Percentiles rank a stretch among this genome's conserved stretches.
These are phyloP conservation scores for Boletus edulis DNA, from an alignment of 768 basidiomycete species.

Conservation along the genomic window DNA sequence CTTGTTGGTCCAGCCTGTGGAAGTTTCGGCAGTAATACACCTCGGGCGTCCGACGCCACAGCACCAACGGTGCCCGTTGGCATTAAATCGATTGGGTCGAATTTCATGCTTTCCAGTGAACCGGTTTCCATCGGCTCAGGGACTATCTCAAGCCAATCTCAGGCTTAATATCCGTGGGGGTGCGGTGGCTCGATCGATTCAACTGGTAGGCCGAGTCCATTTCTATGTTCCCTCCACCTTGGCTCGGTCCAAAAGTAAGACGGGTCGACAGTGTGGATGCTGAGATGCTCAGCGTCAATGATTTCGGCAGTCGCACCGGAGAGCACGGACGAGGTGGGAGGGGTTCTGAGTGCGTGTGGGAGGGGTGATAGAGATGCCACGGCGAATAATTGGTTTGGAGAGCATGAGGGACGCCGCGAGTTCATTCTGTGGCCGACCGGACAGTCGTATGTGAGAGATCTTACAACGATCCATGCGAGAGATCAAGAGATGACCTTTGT, in stretches of 20 bases:
- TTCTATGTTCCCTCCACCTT: slow-evolving; percentile 68
- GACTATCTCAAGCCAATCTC: slow-evolving; percentile 1
- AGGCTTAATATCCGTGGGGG: slow-evolving; percentile 7
- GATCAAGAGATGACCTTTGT: slow-evolving; percentile 60
- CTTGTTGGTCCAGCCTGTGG: slow-evolving; percentile 85
- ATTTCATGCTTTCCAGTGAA: slow-evolving; percentile 11
- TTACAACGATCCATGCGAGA: not conserved
- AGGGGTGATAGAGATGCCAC: slow-evolving; percentile 64
- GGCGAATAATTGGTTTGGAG: slow-evolving; percentile 58
- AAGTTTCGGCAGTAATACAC: slow-evolving; percentile 70
- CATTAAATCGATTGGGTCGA: slow-evolving; percentile 47
- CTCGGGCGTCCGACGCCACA: slow-evolving; percentile 71
- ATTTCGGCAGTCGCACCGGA: slow-evolving; percentile 64
- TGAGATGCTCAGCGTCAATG: slow-evolving; percentile 50
- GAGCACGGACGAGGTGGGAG: slow-evolving; percentile 67
- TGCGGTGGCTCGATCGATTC: slow-evolving; percentile 44
- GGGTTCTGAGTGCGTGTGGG: slow-evolving; percentile 70
- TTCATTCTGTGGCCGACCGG: slow-evolving; percentile 55
- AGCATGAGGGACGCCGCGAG: slow-evolving; percentile 81
- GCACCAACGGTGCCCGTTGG: slow-evolving; percentile 85
- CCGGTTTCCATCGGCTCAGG: slow-evolving; percentile 17
- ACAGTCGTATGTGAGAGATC: not conserved
- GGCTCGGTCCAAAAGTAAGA: slow-evolving; percentile 76
- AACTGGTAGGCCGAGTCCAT: slow-evolving; percentile 69
- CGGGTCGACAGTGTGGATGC: slow-evolving; percentile 60